phyloP scores from a whole-genome alignment of 2,329 filamentous ascomycete genomes.

The Verticillium nonalfalfae region DNA sequence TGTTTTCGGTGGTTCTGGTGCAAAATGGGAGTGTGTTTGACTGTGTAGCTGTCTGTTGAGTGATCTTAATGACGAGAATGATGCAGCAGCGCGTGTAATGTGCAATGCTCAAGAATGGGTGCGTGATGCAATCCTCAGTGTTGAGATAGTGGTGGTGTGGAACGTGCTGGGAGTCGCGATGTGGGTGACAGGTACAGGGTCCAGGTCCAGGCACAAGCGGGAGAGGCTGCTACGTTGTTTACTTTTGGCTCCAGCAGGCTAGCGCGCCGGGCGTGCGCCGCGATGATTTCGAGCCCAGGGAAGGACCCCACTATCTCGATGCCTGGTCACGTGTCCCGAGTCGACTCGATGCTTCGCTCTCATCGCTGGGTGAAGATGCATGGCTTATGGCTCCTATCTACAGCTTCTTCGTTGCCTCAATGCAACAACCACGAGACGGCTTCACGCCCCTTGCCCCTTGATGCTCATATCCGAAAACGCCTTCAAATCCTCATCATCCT shows the following conservation, averaged over 20 bases:
- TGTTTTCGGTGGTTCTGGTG: not conserved
- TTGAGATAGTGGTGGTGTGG: not conserved
- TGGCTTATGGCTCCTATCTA: not conserved
- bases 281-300: not conserved
- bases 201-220: not conserved
- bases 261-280: not conserved
- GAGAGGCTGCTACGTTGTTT: not conserved
- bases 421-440: not conserved
- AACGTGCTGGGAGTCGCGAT: not conserved
- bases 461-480: not conserved
- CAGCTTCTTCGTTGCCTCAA: not conserved
- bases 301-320: not conserved
- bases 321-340: not conserved
- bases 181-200: not conserved
- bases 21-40: not conserved
- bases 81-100: not conserved
- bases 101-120: not conserved
- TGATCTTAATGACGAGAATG: not conserved
- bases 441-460: not conserved
- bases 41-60: not conserved
- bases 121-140: not conserved
- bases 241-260: not conserved
- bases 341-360: too few relatives aligned
- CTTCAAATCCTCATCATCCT: constrained; percentile 1
- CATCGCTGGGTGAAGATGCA: too few relatives aligned